phyloP scores from a whole-genome alignment of 2,329 filamentous ascomycete species.

The Aspergillus carbonarius region DNA sequence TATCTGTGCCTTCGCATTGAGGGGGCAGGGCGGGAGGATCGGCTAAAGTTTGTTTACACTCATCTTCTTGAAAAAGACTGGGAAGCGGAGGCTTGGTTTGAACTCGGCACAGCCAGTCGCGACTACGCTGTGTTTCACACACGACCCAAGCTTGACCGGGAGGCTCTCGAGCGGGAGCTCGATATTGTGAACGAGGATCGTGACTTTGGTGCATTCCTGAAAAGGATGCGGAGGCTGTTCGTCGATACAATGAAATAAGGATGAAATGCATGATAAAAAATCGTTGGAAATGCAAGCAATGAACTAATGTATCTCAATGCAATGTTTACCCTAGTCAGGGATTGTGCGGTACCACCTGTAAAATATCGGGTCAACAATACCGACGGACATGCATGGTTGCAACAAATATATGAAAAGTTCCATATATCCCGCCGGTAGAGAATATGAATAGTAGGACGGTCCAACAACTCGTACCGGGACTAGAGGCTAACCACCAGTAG shows the following conservation, averaged over 20 bases:
- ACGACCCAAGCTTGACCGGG: conserved; percentile 63
- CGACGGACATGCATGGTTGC: neutral
- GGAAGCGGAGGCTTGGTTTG: conserved; percentile 90
- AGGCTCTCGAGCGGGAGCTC: conserved; percentile 55
- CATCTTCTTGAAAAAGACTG: conserved; percentile 84
- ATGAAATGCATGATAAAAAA: neutral
- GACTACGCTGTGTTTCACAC: conserved; percentile 84
- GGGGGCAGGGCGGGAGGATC: conserved; percentile 78
- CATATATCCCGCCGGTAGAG: neutral
- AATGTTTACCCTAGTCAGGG: neutral
- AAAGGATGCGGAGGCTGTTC: conserved; percentile 63
- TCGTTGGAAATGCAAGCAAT: neutral
- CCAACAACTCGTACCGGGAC: neutral
- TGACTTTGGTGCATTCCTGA: conserved; percentile 61
- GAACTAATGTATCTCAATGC: conserved; percentile 3
- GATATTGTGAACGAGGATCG: conserved; percentile 60
- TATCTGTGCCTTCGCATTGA: conserved; percentile 88
- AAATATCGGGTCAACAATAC: neutral
- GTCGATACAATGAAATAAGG: conserved; percentile 53
- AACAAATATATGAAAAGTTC: neutral
- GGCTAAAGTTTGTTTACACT: conserved; percentile 85
- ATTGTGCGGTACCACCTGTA: neutral
- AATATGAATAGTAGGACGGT: neutral
- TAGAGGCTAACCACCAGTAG: conserved; percentile 60
- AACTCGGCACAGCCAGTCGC: conserved; percentile 74